Percentiles rank a stretch among this genome's conserved stretches.
Evolutionary conservation across 805 yeast genomes (phyloP).

Genomic region (Monosporozyma unispora): DNA sequence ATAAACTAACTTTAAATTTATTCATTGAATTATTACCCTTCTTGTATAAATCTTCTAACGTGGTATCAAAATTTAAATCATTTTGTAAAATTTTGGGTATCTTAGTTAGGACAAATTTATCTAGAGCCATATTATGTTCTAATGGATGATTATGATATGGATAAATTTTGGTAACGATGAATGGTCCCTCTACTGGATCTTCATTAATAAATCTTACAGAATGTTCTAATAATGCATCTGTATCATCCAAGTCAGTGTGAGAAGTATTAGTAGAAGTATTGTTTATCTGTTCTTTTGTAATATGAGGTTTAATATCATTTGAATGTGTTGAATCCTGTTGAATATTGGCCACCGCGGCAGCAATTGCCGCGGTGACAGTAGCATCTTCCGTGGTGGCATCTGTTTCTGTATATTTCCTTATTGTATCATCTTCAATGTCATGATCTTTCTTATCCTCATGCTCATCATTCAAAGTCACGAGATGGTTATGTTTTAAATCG

Average conservation of each 20-base stretch:
- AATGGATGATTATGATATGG: constrained; percentile 30
- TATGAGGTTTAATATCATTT: not conserved
- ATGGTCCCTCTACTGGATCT: constrained; percentile 22
- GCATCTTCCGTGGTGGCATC: constrained; percentile 18
- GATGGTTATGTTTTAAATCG: not conserved
- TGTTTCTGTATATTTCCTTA: not conserved
- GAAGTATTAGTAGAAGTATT: not conserved
- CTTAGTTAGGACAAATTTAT: constrained; percentile 27
- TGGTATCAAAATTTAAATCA: constrained; percentile 28
- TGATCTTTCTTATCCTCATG: constrained; percentile 3
- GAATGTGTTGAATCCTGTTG: constrained; percentile 15
- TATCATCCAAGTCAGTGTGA: not conserved
- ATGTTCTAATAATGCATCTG: not conserved
- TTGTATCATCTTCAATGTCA: constrained; percentile 4
- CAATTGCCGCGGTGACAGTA: constrained; percentile 29
- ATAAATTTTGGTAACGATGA: constrained; percentile 29
- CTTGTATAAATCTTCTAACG: constrained; percentile 25
- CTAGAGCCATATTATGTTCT: constrained; percentile 24
- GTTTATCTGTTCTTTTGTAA: not conserved
- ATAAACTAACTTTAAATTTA: constrained; percentile 27
- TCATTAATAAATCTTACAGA: not conserved
- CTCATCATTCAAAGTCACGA: not conserved
- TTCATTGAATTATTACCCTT: constrained; percentile 26
- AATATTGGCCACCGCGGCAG: constrained; percentile 31
- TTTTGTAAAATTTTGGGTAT: constrained; percentile 27